Evolutionary conservation across 1,139 yeast species (phyloP).

Genomic region (Candida smagusa): DNA sequence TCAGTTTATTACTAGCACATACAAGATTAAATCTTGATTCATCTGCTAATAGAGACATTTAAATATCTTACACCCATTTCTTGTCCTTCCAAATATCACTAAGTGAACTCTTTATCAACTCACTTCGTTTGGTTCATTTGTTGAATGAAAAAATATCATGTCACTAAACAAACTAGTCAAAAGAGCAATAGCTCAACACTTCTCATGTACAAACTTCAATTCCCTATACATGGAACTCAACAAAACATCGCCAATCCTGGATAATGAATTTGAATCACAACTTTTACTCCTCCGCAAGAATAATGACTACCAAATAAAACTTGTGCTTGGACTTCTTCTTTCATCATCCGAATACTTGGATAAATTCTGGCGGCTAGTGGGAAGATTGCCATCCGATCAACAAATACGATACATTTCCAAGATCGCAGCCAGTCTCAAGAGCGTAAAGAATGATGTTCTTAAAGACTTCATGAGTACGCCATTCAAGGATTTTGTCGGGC

Average conservation of each 20-base stretch:
- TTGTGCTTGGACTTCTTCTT: constrained; percentile 12
- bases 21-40: too few species aligned
- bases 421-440: constrained; percentile 3
- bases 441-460: constrained; percentile 12
- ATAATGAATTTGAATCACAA: constrained; percentile 11
- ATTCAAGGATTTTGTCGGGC: constrained; percentile 9
- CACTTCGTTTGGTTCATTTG: not conserved
- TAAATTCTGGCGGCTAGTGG: constrained; percentile 15
- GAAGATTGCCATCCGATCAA: constrained; percentile 8
- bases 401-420: constrained; percentile 15
- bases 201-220: constrained; percentile 13
- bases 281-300: constrained; percentile 12
- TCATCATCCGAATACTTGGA: constrained; percentile 11
- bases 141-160: not conserved
- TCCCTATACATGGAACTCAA: constrained; percentile 16
- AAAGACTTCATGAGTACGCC: constrained; percentile 7
- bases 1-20: too few species aligned
- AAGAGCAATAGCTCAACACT: constrained; percentile 12
- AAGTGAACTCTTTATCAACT: not conserved
- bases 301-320: constrained; percentile 7
- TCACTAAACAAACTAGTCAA: constrained; percentile 12
- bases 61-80: too few species aligned
- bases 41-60: too few species aligned
- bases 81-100: too few species aligned
- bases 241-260: constrained; percentile 12